Percentiles rank a stretch among this genome's conserved stretches.
Evolutionary conservation across 2,329 filamentous ascomycete species (phyloP).

Genomic region (Pyrenophora tritici-repentis): DNA sequence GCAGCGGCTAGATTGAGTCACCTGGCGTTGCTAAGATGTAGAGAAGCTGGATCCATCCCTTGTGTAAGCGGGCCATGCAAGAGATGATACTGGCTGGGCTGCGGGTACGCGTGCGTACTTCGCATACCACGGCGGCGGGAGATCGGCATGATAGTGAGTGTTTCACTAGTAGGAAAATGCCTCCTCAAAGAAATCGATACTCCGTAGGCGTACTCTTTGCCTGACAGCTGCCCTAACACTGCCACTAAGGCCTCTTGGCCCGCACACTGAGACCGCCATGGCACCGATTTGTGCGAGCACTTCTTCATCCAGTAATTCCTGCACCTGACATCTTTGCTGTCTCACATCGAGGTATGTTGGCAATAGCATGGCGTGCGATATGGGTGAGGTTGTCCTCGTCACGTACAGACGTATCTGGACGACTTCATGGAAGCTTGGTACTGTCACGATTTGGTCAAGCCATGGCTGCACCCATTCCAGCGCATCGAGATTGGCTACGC

Average conservation of each 20-base stretch:
- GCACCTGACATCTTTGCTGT: slow-evolving; percentile 78
- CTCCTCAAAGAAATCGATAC: slow-evolving; percentile 76
- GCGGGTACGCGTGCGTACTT: not conserved
- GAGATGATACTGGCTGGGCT: not conserved
- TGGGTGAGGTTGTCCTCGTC: slow-evolving; percentile 76
- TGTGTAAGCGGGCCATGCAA: no score
- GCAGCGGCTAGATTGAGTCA: no score
- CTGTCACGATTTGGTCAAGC: slow-evolving; percentile 77
- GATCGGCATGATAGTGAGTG: not conserved
- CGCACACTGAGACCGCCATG: slow-evolving; percentile 82
- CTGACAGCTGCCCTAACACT: slow-evolving; percentile 71
- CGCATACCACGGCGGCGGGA: not conserved
- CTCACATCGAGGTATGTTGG: slow-evolving; percentile 73
- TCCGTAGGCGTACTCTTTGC: slow-evolving; percentile 62
- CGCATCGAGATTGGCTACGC: slow-evolving; percentile 80
- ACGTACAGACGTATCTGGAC: slow-evolving; percentile 84
- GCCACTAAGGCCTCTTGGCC: slow-evolving; percentile 71
- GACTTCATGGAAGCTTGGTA: slow-evolving; percentile 78
- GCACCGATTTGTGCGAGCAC: slow-evolving; percentile 77
- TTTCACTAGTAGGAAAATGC: slow-evolving; percentile 63
- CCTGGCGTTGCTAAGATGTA: no score
- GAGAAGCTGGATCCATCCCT: no score
- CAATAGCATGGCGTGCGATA: slow-evolving; percentile 64
- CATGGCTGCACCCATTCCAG: slow-evolving; percentile 89
- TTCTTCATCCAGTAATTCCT: slow-evolving; percentile 74